Base-by-base conservation (phyloP, 257 asterid species). In the Ocimum tenuiflorum region DNA sequence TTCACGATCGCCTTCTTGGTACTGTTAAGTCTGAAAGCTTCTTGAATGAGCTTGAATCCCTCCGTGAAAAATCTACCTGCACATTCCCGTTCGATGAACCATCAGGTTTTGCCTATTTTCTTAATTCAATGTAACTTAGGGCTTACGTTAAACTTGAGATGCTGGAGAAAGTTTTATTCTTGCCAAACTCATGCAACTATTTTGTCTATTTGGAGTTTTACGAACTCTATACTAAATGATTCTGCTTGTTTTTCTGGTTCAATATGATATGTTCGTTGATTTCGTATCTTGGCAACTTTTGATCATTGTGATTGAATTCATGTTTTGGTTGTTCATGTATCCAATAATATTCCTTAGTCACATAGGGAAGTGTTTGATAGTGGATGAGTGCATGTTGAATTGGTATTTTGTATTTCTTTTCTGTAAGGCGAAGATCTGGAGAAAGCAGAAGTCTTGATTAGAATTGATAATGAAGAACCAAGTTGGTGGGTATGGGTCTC, bases 401-500 rank as follows among this genome's bases (percentile, higher is more conserved):
- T 53, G 49, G 33, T 41, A 36, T 39, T 52, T 52, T 38, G 4
- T 20, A 6, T 57, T 31, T 45, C 29, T 47, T 54, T 39, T 20
- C 39, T 50, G 64, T 78, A 52, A 86, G 95, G 69, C 31, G 77
- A 20, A 15, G 96, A 91, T 75, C 27, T 67, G 69, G 89, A 83
- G 77, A 78, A 78, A 31, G 81, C 82, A 14, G 98, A 84, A 55
- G 76, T 81, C 73, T 79, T 89, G 69, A 77, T 89, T 33, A 79
- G 85, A 60, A 77, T 81, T 23, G 95, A 79, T 61, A 85, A 74
- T 8, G 88, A 87, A 70, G 87, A 87, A 58, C 95, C 99, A 7
- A 92, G 94, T 76, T 83, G 96, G 91, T 92, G 99, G 96, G 97
- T 92, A 35, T 92, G 96, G 99, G 94, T 92, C 13, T 67, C 95